Evolutionary conservation across 1,139 yeast species (phyloP).

Genomic region (Yamadazyma taylorii): DNA sequence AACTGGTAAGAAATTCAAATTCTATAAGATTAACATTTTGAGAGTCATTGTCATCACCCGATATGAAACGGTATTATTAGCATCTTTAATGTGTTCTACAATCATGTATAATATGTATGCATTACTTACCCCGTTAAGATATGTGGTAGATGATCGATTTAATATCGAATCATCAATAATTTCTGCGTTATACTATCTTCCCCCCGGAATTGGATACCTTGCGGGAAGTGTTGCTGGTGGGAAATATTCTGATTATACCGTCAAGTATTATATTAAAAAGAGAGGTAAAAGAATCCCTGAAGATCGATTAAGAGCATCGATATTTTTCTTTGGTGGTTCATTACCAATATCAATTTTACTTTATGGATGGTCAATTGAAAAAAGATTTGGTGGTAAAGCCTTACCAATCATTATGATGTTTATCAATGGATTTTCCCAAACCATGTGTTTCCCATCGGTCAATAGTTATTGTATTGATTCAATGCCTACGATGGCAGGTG

Average conservation of each 20-base stretch:
- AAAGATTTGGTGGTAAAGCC: conserved; percentile 51
- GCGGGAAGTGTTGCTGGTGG: conserved; percentile 52
- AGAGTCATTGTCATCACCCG: conserved; percentile 34
- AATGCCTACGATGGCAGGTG: conserved; percentile 50
- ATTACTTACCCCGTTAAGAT: conserved; percentile 50
- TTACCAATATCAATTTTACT: conserved; percentile 41
- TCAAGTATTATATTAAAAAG: conserved; percentile 36
- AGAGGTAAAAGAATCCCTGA: conserved; percentile 49
- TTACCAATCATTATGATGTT: conserved; percentile 51
- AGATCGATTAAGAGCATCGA: conserved; percentile 43
- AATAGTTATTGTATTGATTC: conserved; percentile 56
- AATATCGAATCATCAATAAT: conserved; percentile 41
- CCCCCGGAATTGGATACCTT: conserved; percentile 52
- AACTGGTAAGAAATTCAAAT: conserved; percentile 31
- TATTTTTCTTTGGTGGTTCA: conserved; percentile 34
- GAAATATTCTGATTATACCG: conserved; percentile 43
- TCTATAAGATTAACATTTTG: conserved; percentile 42
- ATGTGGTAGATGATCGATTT: conserved; percentile 53
- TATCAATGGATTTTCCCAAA: conserved; percentile 46
- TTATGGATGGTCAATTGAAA: conserved; percentile 53
- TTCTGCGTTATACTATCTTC: conserved; percentile 49
- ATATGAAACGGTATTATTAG: conserved; percentile 39
- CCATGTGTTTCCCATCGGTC: conserved; percentile 45
- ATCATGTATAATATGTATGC: conserved; percentile 48
- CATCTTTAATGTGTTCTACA: conserved; percentile 38